These are phyloP conservation scores for Solanum tarijense DNA, from an alignment of 257 asterid genomes.

Conservation along the genomic window DNA sequence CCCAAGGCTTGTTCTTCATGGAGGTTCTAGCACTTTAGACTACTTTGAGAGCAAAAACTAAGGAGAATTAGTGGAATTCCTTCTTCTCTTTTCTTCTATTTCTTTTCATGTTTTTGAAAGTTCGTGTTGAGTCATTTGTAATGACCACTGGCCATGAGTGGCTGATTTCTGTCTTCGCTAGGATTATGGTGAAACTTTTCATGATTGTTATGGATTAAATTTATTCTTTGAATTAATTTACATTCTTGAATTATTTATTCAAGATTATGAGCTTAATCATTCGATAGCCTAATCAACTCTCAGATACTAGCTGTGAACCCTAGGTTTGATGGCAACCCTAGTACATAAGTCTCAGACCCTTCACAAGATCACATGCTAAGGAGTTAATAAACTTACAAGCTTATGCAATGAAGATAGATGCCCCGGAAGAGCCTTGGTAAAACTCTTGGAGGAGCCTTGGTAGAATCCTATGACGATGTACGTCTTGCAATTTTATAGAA, in stretches of 20 bases:
- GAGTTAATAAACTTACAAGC: background rate
- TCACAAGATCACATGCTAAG: background rate
- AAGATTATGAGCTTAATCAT: background rate
- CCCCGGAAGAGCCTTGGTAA: background rate
- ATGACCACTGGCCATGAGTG: background rate
- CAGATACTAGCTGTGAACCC: background rate
- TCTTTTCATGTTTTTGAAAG: background rate
- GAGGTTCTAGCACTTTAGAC: background rate
- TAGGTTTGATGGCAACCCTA: background rate
- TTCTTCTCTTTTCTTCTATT: background rate
- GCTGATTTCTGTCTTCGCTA: background rate
- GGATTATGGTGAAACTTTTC: background rate
- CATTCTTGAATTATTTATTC: background rate
- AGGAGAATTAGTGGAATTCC: background rate
- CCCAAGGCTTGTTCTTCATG: background rate
- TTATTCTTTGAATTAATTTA: background rate
- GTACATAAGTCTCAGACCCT: background rate
- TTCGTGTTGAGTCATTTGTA: background rate
- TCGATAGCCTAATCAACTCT: background rate
- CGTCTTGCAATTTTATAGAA: background rate
- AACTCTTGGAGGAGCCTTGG: background rate
- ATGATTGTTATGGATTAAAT: background rate
- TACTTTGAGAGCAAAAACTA: background rate
- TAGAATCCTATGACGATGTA: background rate
- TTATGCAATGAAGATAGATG: background rate